These are phyloP conservation scores for Plasmodium gaboni DNA, from an alignment of 169 alveolate genomes.

Conservation along the genomic window DNA sequence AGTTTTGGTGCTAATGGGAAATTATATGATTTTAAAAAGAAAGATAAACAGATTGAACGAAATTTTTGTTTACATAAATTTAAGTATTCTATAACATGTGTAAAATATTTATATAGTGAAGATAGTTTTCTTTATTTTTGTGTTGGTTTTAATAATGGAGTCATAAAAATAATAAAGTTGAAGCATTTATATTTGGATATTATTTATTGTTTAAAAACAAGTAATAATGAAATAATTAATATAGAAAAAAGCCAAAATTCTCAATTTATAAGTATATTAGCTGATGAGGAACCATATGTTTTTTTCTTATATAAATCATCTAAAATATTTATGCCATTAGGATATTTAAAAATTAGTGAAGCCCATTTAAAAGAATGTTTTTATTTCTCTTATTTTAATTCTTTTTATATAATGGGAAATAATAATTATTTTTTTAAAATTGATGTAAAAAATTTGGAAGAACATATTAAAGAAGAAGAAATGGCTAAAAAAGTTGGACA, in stretches of 20 bases:
- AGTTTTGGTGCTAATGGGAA: conserved; percentile 58
- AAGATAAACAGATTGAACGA: conserved; percentile 34
- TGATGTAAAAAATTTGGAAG: neutral
- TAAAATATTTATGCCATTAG: conserved; percentile 28
- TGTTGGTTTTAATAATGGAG: conserved; percentile 61
- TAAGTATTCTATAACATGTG: conserved; percentile 30
- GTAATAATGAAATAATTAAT: conserved; percentile 37
- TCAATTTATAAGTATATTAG: conserved; percentile 32
- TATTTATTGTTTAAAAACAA: conserved; percentile 34
- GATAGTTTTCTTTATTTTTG: conserved; percentile 42
- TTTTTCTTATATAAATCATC: conserved; percentile 23
- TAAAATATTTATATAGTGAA: conserved; percentile 27
- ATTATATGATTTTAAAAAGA: conserved; percentile 26
- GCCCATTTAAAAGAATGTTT: conserved; percentile 3
- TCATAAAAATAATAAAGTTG: conserved; percentile 34
- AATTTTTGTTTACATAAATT: conserved; percentile 40
- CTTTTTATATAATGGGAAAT: conserved; percentile 25
- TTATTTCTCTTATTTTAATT: conserved; percentile 11
- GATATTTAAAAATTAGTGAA: conserved; percentile 29
- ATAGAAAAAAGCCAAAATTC: conserved; percentile 24
- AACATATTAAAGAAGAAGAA: neutral
- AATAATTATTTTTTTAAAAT: conserved; percentile 22
- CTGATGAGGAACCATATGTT: conserved; percentile 47
- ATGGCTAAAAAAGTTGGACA: neutral
- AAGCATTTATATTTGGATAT: conserved; percentile 51